Evolutionary conservation across 2,329 filamentous ascomycete species (phyloP), one percentile per base, ranked within the genome.

Genomic region (Albifimbria verrucaria): DNA sequence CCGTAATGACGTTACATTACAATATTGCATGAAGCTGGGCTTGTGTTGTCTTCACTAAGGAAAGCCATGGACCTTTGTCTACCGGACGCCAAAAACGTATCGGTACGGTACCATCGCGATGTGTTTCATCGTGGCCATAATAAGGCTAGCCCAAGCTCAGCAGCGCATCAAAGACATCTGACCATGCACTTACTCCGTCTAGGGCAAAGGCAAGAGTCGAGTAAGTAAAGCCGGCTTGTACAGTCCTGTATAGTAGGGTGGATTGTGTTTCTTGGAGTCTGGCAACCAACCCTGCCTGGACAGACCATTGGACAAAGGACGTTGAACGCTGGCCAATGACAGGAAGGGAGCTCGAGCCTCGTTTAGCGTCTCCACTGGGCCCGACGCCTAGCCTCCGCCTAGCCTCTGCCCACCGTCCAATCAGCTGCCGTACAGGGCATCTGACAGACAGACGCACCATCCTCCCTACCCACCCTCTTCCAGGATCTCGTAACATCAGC

Each of bases 401-500:
- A 49, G 28, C 9, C 17, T 22, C 17, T 56, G 50, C 55, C 51
- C 61, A 50, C 51, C 41, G 52, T 22, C 62, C 60, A 64, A 64
- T 63, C 53, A 64, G 32, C 28, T 3, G 26, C 6, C 46, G 55
- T 56, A 68, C 49, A 48, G 48, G 61, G 60, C 53, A 53, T 67
- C 58, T 67, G 57, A n/a, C n/a, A n/a, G 55, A 58, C 57, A 63
- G 60, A 66, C 63, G 67, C 61, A 62, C 67, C 66, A 39, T 39
- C 69, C 64, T 66, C 61, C 62, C 59, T 57, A 54, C 63, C 63
- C 57, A 58, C 63, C 63, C 64, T 63, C 64, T 64, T 60, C 59
- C 66, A 65, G 63, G 63, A 59, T 65, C 46, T 58, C 62, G 52
- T 55, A 56, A 25, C 53, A 57, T 56, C 53, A 56, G 49, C 55